Base-by-base conservation (phyloP, 768 basidiomycete genomes). In the Cubamyces lactineus region DNA sequence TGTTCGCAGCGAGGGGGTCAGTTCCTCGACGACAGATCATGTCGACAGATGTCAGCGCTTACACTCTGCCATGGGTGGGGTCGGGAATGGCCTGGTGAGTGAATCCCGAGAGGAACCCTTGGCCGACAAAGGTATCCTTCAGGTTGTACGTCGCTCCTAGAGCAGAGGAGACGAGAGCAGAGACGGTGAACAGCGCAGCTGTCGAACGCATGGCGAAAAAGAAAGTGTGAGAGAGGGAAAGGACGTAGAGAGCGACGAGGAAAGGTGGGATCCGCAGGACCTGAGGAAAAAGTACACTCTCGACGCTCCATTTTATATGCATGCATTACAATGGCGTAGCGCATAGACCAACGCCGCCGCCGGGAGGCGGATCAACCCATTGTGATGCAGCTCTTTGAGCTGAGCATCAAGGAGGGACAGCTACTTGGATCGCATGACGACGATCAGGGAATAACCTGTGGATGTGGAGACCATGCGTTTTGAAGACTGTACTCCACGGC, bases 31-130 rank as follows among this genome's bases (percentile, higher is more conserved):
- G 11, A 39, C 21, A 17, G 11, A 21, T 50, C 34, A 46, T 40
- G 13, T n/a, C 34, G 26, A 21, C 42, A 50, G 19, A 19, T 6
- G 1, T 34, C 34, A 11, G 3, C 8, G 47, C 84, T 69, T 71
- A 88, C 87, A 90, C 88, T 53, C 87, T 78, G 23, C 88, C 87
- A 63, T 87, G 77, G 13, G 87, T 89, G 3, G 87, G 88, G 66
- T 89, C 88, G 1, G 81, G 13, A 42, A 83, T 79, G 21, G 76
- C 75, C 66, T 84, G 65, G 65, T 80, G 80, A 1, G 69, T 64
- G 66, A 88, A 89, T 11, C 76, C 71, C 15, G 75, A 70, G 60
- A 84, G 77, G 67, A 89, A 88, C 41, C 57, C 65, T 30, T 60
- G 15, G 40, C 72, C 72, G 40, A 69, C 64, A 47, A 68, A 64